A percentile compares a stretch with the other conserved stretches of the same genome.
Evolutionary conservation across 345 rosid species (phyloP).

Genomic region (Euphorbia pulcherrima): DNA sequence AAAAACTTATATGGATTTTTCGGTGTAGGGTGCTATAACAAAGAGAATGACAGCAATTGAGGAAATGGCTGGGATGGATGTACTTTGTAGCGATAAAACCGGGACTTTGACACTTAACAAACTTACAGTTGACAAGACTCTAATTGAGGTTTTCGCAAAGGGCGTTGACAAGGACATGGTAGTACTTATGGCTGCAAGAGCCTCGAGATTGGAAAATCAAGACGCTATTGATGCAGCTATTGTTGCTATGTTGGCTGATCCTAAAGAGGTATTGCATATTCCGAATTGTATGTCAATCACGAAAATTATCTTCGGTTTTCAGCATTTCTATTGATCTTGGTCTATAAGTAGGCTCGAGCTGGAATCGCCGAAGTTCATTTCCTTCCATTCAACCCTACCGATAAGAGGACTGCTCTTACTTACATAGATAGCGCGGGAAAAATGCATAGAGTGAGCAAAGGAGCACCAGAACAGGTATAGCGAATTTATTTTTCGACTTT

Average conservation of each 20-base stretch:
- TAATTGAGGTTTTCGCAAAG: slow-evolving; percentile 75
- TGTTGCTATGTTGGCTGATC: slow-evolving; percentile 80
- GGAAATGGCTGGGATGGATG: slow-evolving; percentile 99
- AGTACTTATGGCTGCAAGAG: slow-evolving; percentile 85
- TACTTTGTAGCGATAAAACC: slow-evolving; percentile 89
- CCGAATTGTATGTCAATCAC: not conserved
- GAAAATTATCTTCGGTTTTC: not conserved
- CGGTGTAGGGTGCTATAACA: slow-evolving; percentile 72
- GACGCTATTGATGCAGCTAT: slow-evolving; percentile 90
- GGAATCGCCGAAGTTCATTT: slow-evolving; percentile 84
- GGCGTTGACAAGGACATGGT: slow-evolving; percentile 66
- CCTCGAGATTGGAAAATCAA: slow-evolving; percentile 89
- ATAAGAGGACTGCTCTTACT: slow-evolving; percentile 86
- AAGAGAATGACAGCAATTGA: slow-evolving; percentile 97
- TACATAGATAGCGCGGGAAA: slow-evolving; percentile 59
- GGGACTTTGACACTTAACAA: slow-evolving; percentile 91
- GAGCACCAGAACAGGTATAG: slow-evolving; percentile 91
- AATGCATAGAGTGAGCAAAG: slow-evolving; percentile 93
- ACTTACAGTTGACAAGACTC: slow-evolving; percentile 70
- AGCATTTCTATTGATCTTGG: not conserved
- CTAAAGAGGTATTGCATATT: slow-evolving; percentile 59
- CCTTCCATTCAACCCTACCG: slow-evolving; percentile 93
- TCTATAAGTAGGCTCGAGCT: slow-evolving; percentile 64
- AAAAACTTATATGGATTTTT: not conserved
- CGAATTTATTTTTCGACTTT: too few species aligned